phyloP scores from a whole-genome alignment of 768 basidiomycete species.

The Kwoniella heveanensis region DNA sequence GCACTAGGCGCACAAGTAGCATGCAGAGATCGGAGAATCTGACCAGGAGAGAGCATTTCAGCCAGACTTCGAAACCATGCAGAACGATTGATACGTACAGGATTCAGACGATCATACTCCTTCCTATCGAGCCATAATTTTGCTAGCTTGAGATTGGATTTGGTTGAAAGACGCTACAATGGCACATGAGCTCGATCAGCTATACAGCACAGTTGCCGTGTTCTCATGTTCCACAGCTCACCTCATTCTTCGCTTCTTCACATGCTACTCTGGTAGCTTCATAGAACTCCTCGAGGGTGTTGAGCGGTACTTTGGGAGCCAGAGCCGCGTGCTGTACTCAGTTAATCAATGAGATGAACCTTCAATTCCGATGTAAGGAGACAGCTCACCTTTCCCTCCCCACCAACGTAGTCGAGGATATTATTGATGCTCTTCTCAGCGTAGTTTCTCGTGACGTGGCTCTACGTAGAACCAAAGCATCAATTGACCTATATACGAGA shows the following conservation, averaged over 20 bases:
- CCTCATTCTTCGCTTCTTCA: constrained; percentile 94
- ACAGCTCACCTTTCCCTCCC: constrained; percentile 70
- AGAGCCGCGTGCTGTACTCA: constrained; percentile 45
- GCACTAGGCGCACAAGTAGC: constrained; percentile 47
- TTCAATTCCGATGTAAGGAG: too few relatives aligned
- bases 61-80: constrained; percentile 13
- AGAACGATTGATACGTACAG: constrained; percentile 59
- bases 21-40: constrained; percentile 53
- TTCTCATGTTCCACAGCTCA: too few relatives aligned
- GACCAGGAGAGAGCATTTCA: not conserved
- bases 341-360: too few relatives aligned
- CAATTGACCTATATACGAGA: not conserved
- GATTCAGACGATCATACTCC: constrained; percentile 80
- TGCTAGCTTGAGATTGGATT: constrained; percentile 94
- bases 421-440: constrained; percentile 99
- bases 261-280: constrained; percentile 86
- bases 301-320: constrained; percentile 62
- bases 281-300: constrained; percentile 91
- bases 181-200: too few relatives aligned
- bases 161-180: constrained; percentile 79
- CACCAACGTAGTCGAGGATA: constrained; percentile 96
- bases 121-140: constrained; percentile 96
- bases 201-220: too few relatives aligned
- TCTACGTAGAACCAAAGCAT: constrained; percentile 24
- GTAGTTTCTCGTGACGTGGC: constrained; percentile 58